Evolutionary conservation across 2,329 filamentous ascomycete species (phyloP), one percentile per base, ranked within the genome.

Genomic region (Pseudogymnoascus sp.): DNA sequence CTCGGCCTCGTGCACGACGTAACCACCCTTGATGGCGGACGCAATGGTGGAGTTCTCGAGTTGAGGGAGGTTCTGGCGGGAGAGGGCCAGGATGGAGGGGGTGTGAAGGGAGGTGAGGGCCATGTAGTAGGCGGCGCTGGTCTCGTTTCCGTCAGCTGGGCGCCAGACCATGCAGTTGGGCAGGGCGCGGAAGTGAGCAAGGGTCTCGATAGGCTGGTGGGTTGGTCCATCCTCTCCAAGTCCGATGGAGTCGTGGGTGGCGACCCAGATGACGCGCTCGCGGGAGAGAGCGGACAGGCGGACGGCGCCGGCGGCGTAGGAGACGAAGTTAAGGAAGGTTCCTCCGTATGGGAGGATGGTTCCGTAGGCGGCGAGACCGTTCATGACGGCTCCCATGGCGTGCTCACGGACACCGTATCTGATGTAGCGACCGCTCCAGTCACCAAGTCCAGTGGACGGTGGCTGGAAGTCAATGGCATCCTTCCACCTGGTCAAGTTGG

Each of bases 91-190:
- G 78, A 99, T 95, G 78, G 87, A 91, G 69, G 95, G 95, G 38
- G 93, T 97, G 78, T 88, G 82, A 81, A 91, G 91, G 73, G 91
- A 89, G 69, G 90, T 96, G 71, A 99, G 82, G 60, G 93, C 91
- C 74, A 96, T 84, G 82, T 97, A 97, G 87, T 97, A 99, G 71
- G 95, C 93, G 74, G 92, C 93, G 75, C 90, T 96, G 72, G 90
- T 95, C 89, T 99, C 95, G 83, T 97, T 97, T 74, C 93, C 93
- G 75, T 97, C 95, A 73, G 95, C 93, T 71, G 95, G 95, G 76
- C 95, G 93, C 95, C 95, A 97, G 73, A 97, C 93, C 91, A 97
- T 96, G 84, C 89, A 90, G 88, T 99, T 99, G 75, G 95, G 95
- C 71, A 97, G 86, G 69, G 95, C 95, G 77, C 95, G 93, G 91